Conservation (phyloP, 2,329 filamentous ascomycete genomes). For the Ceratocystis alfenasii region DNA sequence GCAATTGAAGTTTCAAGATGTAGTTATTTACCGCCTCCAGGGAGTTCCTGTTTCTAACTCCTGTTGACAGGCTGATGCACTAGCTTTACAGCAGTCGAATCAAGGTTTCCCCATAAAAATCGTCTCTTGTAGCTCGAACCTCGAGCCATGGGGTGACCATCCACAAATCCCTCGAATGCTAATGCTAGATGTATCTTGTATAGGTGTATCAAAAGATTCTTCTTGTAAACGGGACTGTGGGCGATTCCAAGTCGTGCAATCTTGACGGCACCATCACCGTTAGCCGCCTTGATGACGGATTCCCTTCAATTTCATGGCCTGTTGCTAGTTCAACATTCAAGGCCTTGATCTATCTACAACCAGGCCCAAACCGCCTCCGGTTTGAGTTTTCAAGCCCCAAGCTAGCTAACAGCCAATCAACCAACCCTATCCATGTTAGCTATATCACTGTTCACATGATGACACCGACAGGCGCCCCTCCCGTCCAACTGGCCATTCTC, state of each 20-base stretch:
- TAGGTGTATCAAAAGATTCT: conserved; percentile 88
- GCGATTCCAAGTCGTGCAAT: conserved; percentile 51
- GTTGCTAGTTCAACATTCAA: conserved; percentile 87
- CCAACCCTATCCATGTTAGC: conserved; percentile 61
- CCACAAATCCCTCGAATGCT: background rate
- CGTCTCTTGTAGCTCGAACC: background rate
- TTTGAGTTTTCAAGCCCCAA: conserved; percentile 83
- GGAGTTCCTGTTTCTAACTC: background rate
- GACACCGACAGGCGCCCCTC: conserved; percentile 63
- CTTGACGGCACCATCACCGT: conserved; percentile 72
- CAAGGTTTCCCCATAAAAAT: background rate
- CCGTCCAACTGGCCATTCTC: conserved; percentile 78
- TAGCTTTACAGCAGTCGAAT: background rate
- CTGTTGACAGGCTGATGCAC: background rate
- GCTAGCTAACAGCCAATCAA: conserved; percentile 54
- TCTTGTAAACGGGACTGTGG: conserved; percentile 64
- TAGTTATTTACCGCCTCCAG: background rate
- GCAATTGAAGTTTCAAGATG: background rate
- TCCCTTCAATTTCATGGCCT: conserved; percentile 75
- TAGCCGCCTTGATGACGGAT: conserved; percentile 70
- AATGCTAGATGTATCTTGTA: background rate
- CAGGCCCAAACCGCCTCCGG: conserved; percentile 76
- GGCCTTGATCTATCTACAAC: conserved; percentile 75
- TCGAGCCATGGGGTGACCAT: background rate
- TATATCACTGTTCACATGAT: conserved; percentile 79